Base-by-base conservation (phyloP, 192 early-diverging fungal species). In the Backusella parvicylindrica region DNA sequence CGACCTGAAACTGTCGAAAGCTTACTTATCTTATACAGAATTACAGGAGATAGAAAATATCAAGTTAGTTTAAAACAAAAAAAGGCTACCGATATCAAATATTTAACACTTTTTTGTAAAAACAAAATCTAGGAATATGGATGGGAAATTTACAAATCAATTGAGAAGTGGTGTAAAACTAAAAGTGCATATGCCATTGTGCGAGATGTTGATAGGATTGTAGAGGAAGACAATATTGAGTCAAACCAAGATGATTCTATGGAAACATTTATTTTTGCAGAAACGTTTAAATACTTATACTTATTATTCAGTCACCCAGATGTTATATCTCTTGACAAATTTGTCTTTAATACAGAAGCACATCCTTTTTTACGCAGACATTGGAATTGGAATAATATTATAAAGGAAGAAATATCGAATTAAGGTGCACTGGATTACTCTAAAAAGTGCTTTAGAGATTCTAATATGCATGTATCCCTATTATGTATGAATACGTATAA, bases 231-330 rank as follows among this genome's bases (percentile, higher is more conserved):
- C n/a, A 11, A 70, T 6, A 9, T 18, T 13, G 64, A 15, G 6
- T 35, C 15, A 37, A 75, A 76, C 26, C 74, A 76, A 35, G 49
- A 28, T 2, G 79, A 80, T 23, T 56, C 74, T 6, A 80, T 80
- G 79, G 79, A 80, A 33, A 76, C 70, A 30, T 93, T 91, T 60
- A 87, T 93, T 70, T 80, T 92, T 38, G 89, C 91, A 23, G 92
- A 93, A 71, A 92, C 92, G 2, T 82, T 93, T 49, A 93, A 93
- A 75, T 93, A 93, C 66, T 68, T 89, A 16, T 92, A 88, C 67
- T 81, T 93, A 60, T 77, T 91, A 16, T 91, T 91, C 68, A 77
- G 82, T 31, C 81, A 80, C 31, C 85, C 87, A 60, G 85, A 89
- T 23, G 56, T 83, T 3, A 74, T 90, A 12, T 85, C 88, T 16